Percentiles rank a stretch among this genome's conserved stretches.
Conservation (phyloP, 345 rosid species). For the Acer campestre region DNA sequence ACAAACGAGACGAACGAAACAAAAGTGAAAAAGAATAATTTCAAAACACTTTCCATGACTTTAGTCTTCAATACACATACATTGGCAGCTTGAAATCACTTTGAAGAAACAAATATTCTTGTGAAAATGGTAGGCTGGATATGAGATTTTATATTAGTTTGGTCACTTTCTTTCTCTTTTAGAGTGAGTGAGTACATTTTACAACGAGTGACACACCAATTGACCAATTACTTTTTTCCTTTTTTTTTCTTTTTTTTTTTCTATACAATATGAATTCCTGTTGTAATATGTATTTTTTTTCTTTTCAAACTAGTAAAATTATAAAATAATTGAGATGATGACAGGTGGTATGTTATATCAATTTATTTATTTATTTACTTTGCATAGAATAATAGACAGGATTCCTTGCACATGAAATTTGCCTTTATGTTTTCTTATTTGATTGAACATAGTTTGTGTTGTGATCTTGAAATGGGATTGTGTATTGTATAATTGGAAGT, state of each 20-base stretch:
- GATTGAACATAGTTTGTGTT: too few species aligned
- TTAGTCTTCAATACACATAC: neutral
- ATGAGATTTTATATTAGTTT: neutral
- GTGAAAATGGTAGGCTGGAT: slow-evolving; percentile 5
- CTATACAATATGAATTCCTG: neutral
- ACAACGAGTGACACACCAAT: neutral
- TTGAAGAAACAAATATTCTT: neutral
- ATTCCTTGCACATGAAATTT: neutral
- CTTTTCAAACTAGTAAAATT: neutral
- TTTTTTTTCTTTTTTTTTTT: neutral
- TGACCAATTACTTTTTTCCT: neutral
- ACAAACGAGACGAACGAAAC: neutral
- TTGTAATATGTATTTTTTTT: slow-evolving; percentile 3
- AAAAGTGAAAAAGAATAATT: neutral
- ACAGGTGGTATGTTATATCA: neutral
- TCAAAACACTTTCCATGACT: neutral
- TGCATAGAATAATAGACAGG: neutral
- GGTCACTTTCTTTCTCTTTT: neutral
- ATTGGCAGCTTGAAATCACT: neutral
- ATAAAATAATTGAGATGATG: neutral
- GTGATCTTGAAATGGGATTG: too few species aligned
- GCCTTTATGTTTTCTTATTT: neutral
- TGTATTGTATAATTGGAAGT: too few species aligned
- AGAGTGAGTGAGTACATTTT: neutral
- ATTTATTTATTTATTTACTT: neutral